phyloP scores from a whole-genome alignment of 2,329 filamentous ascomycete genomes.

The Colletotrichum lentis region DNA sequence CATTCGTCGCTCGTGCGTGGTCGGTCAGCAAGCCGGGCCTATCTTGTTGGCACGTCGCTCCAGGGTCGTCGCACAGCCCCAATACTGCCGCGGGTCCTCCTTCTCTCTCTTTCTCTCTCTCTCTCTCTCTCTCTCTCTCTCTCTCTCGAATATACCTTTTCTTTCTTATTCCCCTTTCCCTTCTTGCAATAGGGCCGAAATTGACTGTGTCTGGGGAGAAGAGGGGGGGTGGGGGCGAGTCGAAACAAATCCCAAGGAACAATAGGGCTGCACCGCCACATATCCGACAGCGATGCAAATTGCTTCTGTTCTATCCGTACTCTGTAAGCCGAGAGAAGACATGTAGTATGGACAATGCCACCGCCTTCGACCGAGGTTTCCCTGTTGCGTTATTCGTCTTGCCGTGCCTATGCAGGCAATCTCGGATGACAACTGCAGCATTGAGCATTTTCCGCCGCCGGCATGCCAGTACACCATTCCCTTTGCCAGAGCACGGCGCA shows the following conservation, averaged over 20 bases:
- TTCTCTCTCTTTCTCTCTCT: neutral
- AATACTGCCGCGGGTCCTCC: conserved; percentile 14
- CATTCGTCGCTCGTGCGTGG: neutral
- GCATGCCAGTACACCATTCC: neutral
- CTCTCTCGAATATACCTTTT: no score
- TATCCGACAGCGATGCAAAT: conserved; percentile 19
- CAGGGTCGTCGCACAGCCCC: conserved; percentile 9
- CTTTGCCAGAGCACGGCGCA: neutral
- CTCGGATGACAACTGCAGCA: conserved; percentile 37
- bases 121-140: neutral
- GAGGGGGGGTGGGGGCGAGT: neutral
- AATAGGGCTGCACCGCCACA: conserved; percentile 43
- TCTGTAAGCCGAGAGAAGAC: conserved; percentile 5
- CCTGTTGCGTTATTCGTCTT: conserved; percentile 6
- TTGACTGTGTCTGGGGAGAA: conserved; percentile 10
- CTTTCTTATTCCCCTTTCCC: neutral
- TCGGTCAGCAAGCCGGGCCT: neutral
- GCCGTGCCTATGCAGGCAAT: conserved; percentile 40
- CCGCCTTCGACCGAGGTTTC: conserved; percentile 27
- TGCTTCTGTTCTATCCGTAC: conserved; percentile 8
- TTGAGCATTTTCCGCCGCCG: conserved; percentile 19
- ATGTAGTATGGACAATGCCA: conserved; percentile 9
- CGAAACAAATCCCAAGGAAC: conserved; percentile 26
- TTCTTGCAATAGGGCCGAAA: conserved; percentile 17
- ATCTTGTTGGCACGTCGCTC: neutral